Evolutionary conservation across 169 alveolate genomes (phyloP), one percentile per base, ranked within the genome.

Genomic region (Plasmodium gonderi): DNA sequence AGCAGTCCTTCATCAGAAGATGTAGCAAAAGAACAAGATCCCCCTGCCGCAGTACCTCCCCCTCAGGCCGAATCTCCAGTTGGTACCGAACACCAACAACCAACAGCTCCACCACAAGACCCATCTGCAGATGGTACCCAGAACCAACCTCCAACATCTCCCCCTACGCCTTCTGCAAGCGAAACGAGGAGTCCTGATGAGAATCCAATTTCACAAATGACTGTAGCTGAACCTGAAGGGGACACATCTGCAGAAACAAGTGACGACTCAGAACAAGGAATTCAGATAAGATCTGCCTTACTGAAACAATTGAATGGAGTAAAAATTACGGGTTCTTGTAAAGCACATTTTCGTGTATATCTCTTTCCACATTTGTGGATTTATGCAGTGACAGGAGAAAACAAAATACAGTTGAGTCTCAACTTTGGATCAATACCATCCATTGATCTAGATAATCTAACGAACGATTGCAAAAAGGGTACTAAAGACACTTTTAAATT

Each of bases 241-340:
- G 69, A 26, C n/a, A 31, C 33, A 54, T 54, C 69, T 54, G 17
- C 8, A 12, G n/a, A 54, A 20, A 31, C 5, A 9, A 31, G 1
- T 9, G 33, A 54, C 8, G 1, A 7, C 7, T n/a, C 69, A 12
- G 33, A 54, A 20, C 31, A 54, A 17, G 29, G 8, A 26, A n/a
- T 17, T 20, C 69, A 54, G 29, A 17, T 54, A 54, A 54, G 36
- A 54, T 54, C 69, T 6, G 69, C 69, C 69, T 31, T 54, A 20
- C 23, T 54, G 69, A 54, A 54, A 14, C 26, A 54, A 20, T 54
- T 0, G n/a, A 54, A 54, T 54, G 69, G 69, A 17, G 23, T 54
- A 8, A 54, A 54, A 54, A 54, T 54, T 54, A 54, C 69, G 69
- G 69, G 69, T 54, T 54, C 69, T 9, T 54, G 69, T 54, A 54